Evolutionary conservation across 1,284 basidiomycete species (phyloP).

Genomic region (Sporisorium exsertum): DNA sequence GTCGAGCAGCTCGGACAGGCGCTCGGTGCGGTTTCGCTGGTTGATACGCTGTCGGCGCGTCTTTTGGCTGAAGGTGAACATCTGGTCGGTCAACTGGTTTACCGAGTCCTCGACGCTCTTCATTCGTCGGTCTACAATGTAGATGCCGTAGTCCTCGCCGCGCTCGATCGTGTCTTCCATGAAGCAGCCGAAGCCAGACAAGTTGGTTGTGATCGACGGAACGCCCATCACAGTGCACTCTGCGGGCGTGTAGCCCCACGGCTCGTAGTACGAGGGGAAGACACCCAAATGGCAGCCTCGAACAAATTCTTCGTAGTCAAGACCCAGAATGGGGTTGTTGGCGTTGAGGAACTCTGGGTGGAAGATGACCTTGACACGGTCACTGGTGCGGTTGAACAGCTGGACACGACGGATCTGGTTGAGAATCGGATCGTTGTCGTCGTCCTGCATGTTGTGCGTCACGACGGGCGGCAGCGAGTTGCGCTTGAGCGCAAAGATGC

Average conservation of each 20-base stretch:
- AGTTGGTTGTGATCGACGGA: constrained; percentile 94
- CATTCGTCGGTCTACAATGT: constrained; percentile 92
- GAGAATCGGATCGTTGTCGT: constrained; percentile 88
- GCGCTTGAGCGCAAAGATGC: constrained; percentile 94
- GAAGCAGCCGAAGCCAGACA: constrained; percentile 97
- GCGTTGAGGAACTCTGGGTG: constrained; percentile 98
- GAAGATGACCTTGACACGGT: constrained; percentile 96
- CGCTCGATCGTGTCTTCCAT: constrained; percentile 98
- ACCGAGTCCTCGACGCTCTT: constrained; percentile 93
- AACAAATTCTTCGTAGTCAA: constrained; percentile 99
- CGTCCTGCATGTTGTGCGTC: constrained; percentile 98
- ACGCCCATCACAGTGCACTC: constrained; percentile 88
- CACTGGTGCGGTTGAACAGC: constrained; percentile 84
- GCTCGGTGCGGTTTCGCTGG: constrained; percentile 95
- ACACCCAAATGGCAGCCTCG: constrained; percentile 96
- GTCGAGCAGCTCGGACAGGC: constrained; percentile 81
- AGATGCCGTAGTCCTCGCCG: constrained; percentile 74
- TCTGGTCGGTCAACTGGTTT: constrained; percentile 73
- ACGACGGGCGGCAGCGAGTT: constrained; percentile 91
- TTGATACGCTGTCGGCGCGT: constrained; percentile 97
- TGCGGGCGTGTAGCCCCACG: constrained; percentile 82
- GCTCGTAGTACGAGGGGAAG: constrained; percentile 94
- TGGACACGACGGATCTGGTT: constrained; percentile 93
- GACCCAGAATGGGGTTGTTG: constrained; percentile 94
- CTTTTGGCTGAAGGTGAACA: constrained; percentile 79